Conservation (phyloP, 257 asterid genomes). For the Solanum gracilifrons region DNA sequence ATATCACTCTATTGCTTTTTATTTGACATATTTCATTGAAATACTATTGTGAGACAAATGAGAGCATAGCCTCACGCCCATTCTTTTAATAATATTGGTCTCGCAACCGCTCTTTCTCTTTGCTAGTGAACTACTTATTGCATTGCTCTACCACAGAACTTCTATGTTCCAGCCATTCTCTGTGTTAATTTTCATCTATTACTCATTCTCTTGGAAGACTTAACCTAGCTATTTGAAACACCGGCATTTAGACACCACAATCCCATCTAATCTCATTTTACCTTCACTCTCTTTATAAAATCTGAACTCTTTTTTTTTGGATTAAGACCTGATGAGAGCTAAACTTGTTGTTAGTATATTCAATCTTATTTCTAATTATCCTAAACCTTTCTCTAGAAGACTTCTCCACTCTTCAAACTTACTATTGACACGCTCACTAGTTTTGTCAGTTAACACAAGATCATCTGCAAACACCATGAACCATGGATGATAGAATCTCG, state of each 20-base stretch:
- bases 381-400: not conserved
- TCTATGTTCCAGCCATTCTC: not conserved
- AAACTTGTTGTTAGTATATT: not conserved
- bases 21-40: not conserved
- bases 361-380: not conserved
- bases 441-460: not conserved
- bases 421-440: not conserved
- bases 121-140: not conserved
- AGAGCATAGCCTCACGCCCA: not conserved
- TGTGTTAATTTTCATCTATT: not conserved
- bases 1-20: not conserved
- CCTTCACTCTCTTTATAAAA: not conserved
- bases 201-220: not conserved
- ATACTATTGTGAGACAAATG: not conserved
- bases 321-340: not conserved
- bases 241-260: not conserved
- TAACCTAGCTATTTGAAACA: not conserved
- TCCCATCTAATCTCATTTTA: not conserved
- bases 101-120: not conserved
- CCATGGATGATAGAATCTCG: not conserved
- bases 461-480: not conserved
- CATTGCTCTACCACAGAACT: not conserved
- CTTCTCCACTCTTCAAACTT: not conserved
- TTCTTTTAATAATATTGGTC: not conserved
- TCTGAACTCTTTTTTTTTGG: not conserved